Evolutionary conservation across 1,284 basidiomycete genomes (phyloP).

Genomic region (Ceratobasidium sp.): DNA sequence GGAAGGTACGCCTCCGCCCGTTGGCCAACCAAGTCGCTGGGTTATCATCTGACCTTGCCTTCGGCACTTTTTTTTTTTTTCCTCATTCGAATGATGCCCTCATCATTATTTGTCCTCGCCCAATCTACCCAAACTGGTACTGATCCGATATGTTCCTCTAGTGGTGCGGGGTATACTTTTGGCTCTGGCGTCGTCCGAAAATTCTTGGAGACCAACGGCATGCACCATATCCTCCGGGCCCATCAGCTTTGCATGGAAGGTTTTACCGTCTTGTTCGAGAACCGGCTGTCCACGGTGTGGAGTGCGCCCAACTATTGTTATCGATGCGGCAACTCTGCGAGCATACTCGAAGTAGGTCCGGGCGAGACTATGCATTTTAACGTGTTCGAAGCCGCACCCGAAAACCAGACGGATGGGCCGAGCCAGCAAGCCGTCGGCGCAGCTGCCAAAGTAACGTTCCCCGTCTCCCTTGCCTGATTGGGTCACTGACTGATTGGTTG

Average conservation of each 20-base stretch:
- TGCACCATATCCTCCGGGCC: slow-evolving; percentile 97
- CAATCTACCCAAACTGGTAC: background rate
- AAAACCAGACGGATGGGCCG: slow-evolving; percentile 90
- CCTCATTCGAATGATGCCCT: background rate
- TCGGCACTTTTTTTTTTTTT: slow-evolving; percentile 1
- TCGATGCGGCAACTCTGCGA: slow-evolving; percentile 96
- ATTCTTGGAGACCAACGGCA: slow-evolving; percentile 91
- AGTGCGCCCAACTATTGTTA: slow-evolving; percentile 99
- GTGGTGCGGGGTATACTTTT: slow-evolving; percentile 98
- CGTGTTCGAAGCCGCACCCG: slow-evolving; percentile 97
- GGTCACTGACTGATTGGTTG: background rate
- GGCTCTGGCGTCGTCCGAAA: slow-evolving; percentile 99
- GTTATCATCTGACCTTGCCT: slow-evolving; percentile 36
- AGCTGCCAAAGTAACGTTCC: slow-evolving; percentile 52
- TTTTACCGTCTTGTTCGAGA: slow-evolving; percentile 92
- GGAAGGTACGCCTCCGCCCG: too few species aligned
- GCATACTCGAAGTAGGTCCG: slow-evolving; percentile 94
- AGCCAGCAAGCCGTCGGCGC: slow-evolving; percentile 74
- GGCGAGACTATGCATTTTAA: slow-evolving; percentile 93
- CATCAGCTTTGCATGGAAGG: slow-evolving; percentile 99
- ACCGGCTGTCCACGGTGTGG: slow-evolving; percentile 97
- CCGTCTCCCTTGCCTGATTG: background rate
- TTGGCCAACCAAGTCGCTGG: background rate
- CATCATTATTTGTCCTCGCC: background rate
- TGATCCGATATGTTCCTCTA: slow-evolving; percentile 49